phyloP scores from a whole-genome alignment of 2,329 filamentous ascomycete genomes.

The Aureobasidium sp. region DNA sequence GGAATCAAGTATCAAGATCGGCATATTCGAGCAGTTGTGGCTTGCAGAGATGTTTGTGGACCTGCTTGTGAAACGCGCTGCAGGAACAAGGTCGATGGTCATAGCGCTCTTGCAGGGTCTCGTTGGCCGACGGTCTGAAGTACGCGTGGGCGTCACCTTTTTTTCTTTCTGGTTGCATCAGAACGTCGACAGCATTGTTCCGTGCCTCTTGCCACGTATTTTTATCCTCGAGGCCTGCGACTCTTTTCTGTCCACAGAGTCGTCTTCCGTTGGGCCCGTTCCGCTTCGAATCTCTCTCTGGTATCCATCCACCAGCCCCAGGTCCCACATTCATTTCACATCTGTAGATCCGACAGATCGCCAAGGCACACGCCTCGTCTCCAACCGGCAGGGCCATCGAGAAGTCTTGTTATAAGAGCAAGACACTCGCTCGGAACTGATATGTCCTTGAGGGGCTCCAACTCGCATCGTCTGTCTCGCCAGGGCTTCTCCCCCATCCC shows the following conservation, averaged over 20 bases:
- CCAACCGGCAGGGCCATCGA: background rate
- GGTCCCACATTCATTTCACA: conserved; percentile 9
- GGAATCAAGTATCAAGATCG: background rate
- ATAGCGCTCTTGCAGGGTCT: background rate
- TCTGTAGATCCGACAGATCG: conserved; percentile 3
- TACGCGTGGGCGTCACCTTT: conserved; percentile 1
- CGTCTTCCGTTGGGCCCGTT: background rate
- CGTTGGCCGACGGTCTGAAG: background rate
- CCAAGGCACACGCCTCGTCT: conserved; percentile 9
- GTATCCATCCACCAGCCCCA: background rate
- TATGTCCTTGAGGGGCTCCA: conserved; percentile 12
- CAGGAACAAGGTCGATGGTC: background rate
- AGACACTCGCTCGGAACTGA: background rate
- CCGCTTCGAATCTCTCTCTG: background rate
- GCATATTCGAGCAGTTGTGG: background rate
- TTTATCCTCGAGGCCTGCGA: background rate
- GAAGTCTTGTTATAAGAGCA: background rate
- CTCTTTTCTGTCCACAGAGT: background rate
- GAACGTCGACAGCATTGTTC: background rate
- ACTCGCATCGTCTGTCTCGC: conserved; percentile 20
- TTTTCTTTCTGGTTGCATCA: background rate
- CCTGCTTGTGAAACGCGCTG: background rate
- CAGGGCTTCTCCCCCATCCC: conserved; percentile 25
- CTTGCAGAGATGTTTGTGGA: background rate
- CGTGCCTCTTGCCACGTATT: background rate